Evolutionary conservation across 2,329 filamentous ascomycete genomes (phyloP), one percentile per base, ranked within the genome.

Genomic region (Trichoderma simmonsii): DNA sequence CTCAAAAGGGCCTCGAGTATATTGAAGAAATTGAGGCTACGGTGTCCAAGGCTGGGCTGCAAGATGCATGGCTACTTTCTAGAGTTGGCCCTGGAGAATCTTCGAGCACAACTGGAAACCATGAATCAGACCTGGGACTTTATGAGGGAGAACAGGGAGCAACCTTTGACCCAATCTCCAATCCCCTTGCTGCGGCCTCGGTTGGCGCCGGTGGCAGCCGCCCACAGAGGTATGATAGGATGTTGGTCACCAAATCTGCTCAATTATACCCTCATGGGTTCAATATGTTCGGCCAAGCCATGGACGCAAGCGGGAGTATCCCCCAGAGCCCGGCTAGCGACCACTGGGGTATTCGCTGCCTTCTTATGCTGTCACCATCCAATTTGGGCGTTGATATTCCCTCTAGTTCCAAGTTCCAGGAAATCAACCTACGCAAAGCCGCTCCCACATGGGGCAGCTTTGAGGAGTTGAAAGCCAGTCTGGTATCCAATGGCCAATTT

Each of bases 171-270:
- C 90, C 90, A 0, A 80, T 80, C 2, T 80, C 80, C 6, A 92
- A 92, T 75, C 77, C 79, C 1, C 81, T 91, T 14, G 89, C 90
- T 3, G 84, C 85, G 1, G 81, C 83, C 12, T 85, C 85, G 4
- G 84, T 86, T 1, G 83, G 82, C 3, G 81, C 77, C 60, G 84
- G 82, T 61, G 84, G 87, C 62, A 85, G 85, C 74, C 83, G 88
- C 24, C 89, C 90, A 2, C 90, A 92, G 76, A 81, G 91, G 62
- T 92, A 92, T 73, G 90, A 92, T 75, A 84, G 90, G 39, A 89
- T 92, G 59, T 79, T 91, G 3, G 79, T 89, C 39, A 86, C 84
- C 59, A 77, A 87, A 6, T 76, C 79, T 18, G 78, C 87, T 6
- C 76, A 73, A 14, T 69, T 77, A 2, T 74, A 72, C 1, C 78